Conservation (phyloP, 78 protist genomes). For the Dictyostelium discoideum region dicty_2.7 NC_007088.5:1498501-1499000, state of each 20-base stretch:
- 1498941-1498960: neutral
- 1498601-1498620: neutral
- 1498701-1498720: neutral
- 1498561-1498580: constrained; percentile 2
- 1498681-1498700: too few relatives aligned
- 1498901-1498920: neutral
- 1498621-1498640: neutral
- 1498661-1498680: too few relatives aligned
- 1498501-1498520: neutral
- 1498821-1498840: neutral
- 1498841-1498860: neutral
- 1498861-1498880: neutral
- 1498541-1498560: neutral
- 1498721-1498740: neutral
- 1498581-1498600: neutral
- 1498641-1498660: neutral
- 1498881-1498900: neutral
- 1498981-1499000: neutral
- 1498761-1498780: neutral
- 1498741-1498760: neutral
- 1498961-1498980: neutral
- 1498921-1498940: neutral
- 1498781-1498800: neutral
- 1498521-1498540: neutral
- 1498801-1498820: neutral